Percentiles rank a stretch among this genome's conserved stretches.
phyloP scores from a whole-genome alignment of 148 eudicot species.

The Camellia japonica region DNA sequence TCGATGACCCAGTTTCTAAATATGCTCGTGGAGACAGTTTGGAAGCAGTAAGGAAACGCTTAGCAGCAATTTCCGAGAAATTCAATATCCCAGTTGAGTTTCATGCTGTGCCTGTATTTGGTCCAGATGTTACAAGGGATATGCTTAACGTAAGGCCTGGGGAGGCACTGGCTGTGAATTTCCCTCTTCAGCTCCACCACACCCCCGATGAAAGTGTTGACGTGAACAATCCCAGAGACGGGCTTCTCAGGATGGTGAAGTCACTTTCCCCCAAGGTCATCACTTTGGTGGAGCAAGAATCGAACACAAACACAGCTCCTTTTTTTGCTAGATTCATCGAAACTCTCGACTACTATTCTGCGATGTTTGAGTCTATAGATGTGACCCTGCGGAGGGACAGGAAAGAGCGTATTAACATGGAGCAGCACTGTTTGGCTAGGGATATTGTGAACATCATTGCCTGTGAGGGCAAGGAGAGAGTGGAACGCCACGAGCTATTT shows the following conservation, averaged over 20 bases:
- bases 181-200: conserved; percentile 88
- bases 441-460: conserved; percentile 86
- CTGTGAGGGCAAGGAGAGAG: conserved; percentile 83
- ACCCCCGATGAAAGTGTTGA: conserved; percentile 93
- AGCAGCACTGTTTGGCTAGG: conserved; percentile 86
- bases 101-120: conserved; percentile 61
- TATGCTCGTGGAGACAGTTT: conserved; percentile 76
- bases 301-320: conserved; percentile 84
- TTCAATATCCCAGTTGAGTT: conserved; percentile 70
- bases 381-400: conserved; percentile 56
- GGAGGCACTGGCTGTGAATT: conserved; percentile 85
- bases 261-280: conserved; percentile 74
- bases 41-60: conserved; percentile 52
- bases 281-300: conserved; percentile 89
- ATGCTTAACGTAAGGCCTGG: conserved; percentile 74
- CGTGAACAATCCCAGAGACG: conserved; percentile 78
- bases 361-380: conserved; percentile 91
- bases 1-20: conserved; percentile 70
- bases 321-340: conserved; percentile 69
- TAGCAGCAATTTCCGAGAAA: conserved; percentile 57
- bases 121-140: conserved; percentile 52
- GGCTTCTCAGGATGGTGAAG: conserved; percentile 66
- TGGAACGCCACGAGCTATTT: conserved; percentile 84
- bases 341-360: conserved; percentile 69
- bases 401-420: conserved; percentile 71